Conservation (phyloP, 2,329 filamentous ascomycete species). For the Botrytis galanthina region DNA sequence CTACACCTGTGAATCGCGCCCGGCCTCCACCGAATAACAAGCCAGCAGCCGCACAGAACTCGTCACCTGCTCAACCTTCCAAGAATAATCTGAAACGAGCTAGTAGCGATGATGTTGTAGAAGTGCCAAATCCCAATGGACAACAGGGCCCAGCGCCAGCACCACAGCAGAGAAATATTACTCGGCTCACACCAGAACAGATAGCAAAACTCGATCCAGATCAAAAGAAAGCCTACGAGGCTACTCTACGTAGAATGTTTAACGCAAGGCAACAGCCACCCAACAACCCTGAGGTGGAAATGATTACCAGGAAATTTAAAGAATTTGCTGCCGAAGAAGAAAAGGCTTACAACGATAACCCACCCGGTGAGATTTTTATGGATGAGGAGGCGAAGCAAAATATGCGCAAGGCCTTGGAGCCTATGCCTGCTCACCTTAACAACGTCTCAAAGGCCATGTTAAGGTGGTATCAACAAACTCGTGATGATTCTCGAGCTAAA, state of each 20-base stretch:
- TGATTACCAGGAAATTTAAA: constrained; percentile 24
- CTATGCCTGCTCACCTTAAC: constrained; percentile 25
- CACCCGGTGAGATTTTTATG: constrained; percentile 36
- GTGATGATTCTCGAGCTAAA: constrained; percentile 35
- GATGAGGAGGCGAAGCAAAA: constrained; percentile 29
- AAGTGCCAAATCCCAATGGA: constrained; percentile 42
- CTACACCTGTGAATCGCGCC: constrained; percentile 24
- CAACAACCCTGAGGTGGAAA: not conserved
- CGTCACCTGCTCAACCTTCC: constrained; percentile 36
- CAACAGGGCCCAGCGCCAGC: constrained; percentile 26
- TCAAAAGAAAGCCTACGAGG: constrained; percentile 35
- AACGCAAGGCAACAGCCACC: not conserved
- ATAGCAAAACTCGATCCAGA: constrained; percentile 35
- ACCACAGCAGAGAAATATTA: constrained; percentile 36
- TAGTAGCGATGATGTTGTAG: constrained; percentile 46
- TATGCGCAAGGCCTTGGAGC: constrained; percentile 26
- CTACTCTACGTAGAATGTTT: constrained; percentile 19
- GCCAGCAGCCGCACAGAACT: constrained; percentile 29
- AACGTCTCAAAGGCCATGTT: constrained; percentile 33
- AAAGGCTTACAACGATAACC: constrained; percentile 19
- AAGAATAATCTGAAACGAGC: constrained; percentile 45
- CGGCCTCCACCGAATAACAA: constrained; percentile 26
- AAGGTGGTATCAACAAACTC: constrained; percentile 35
- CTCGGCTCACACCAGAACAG: constrained; percentile 36
- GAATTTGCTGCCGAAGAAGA: constrained; percentile 29